These are phyloP conservation scores for Saccharomyces hybrid DNA, from an alignment of 1,139 yeast species.

Conservation along the genomic window DNA sequence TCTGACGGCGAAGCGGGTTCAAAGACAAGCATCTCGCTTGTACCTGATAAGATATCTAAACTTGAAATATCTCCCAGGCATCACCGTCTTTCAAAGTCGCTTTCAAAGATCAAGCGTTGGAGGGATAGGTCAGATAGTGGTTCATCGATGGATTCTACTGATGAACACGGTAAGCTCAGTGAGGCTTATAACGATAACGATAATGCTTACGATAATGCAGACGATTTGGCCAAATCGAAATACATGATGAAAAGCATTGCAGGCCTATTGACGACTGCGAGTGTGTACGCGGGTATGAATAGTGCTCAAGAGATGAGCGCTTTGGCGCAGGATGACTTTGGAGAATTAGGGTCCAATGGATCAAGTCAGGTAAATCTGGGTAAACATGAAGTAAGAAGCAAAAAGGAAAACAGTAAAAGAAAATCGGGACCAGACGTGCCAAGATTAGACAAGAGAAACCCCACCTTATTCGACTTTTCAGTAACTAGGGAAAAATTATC, in stretches of 20 bases:
- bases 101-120: background rate
- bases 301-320: constrained; percentile 21
- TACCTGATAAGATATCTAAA: background rate
- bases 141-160: background rate
- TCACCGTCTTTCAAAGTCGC: background rate
- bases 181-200: background rate
- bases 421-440: background rate
- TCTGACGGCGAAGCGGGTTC: background rate
- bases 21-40: background rate
- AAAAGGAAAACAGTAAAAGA: constrained; percentile 6
- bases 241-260: constrained; percentile 42
- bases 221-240: constrained; percentile 33
- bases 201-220: too few species aligned
- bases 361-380: constrained; percentile 9
- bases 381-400: constrained; percentile 4
- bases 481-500: constrained; percentile 22
- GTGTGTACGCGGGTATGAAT: constrained; percentile 44
- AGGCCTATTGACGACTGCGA: constrained; percentile 44
- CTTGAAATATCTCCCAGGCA: background rate
- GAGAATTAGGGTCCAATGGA: background rate
- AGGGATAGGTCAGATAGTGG: background rate
- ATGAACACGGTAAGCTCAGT: background rate
- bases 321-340: constrained; percentile 14
- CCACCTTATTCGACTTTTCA: constrained; percentile 33
- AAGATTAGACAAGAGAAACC: constrained; percentile 9